Evolutionary conservation across 2,329 filamentous ascomycete species (phyloP), one percentile per base, ranked within the genome.

Genomic region (Colletotrichum echinochloae): DNA sequence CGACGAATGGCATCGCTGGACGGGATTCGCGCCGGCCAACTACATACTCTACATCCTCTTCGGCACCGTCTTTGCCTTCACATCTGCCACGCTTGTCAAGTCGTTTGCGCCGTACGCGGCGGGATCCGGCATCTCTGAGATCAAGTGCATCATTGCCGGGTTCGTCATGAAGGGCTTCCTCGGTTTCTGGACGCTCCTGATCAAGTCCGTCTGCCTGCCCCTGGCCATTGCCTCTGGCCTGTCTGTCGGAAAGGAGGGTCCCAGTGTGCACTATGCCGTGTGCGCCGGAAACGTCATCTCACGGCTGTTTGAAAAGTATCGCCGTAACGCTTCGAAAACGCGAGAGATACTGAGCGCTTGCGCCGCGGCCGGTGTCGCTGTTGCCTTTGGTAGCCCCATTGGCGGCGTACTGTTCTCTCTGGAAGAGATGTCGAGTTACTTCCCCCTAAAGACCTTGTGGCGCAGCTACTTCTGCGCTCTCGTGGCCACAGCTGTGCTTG

Each of bases 111-210:
- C 96, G 0, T 99, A 99, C 79, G 96, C 96, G 14, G 96, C 96
- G 41, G 96, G 96, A 20, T 97, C 94, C 16, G 96, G 96, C 49
- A 99, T 99, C 69, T 98, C 94, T 16, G 96, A 99, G 83, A 99
- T 99, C 86, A 99, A 99, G 82, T 97, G 94, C 81, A 98, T 99
- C 78, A 97, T 99, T 78, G 96, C 95, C 5, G 96, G 96, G 3
- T 99, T 99, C 79, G 94, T 98, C 60, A 99, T 99, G 96, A 98
- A 98, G 81, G 96, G 95, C 0, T 99, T 99, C 77, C 87, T 99
- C 20, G 94, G 95, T 26, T 91, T 92, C 76, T 94, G 94, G 89
- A 98, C 96, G 6, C 85, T 99, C 39, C 81, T 96, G 71, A 98
- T 99, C 83, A 99, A 99, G 83, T 97, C 94, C 0, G 89, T 98